phyloP scores from a whole-genome alignment of 352 stramenopile species.

The Phytophthora lateralis region DNA sequence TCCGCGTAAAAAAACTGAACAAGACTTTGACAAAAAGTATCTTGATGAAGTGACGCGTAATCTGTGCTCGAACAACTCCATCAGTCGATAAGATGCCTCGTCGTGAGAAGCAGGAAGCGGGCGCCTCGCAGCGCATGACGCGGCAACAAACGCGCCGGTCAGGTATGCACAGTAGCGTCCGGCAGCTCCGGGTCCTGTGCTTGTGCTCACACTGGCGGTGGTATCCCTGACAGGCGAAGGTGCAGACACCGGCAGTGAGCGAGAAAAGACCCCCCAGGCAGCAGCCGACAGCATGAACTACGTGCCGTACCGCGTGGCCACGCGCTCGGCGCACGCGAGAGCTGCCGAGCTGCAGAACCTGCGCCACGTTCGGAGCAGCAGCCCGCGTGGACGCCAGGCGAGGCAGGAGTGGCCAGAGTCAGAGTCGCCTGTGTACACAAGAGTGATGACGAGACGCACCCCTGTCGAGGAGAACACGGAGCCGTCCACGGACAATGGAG shows the following conservation, averaged over 20 bases:
- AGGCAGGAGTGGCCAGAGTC: background rate
- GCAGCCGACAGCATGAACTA: conserved; percentile 4
- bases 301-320: conserved; percentile 11
- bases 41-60: conserved; percentile 7
- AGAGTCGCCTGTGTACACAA: conserved; percentile 4
- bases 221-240: conserved; percentile 10
- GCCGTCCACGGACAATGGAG: conserved; percentile 11
- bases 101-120: conserved; percentile 6
- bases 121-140: background rate
- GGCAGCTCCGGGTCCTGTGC: background rate
- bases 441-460: background rate
- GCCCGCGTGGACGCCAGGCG: background rate
- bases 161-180: conserved; percentile 1
- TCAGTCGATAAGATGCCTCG: conserved; percentile 14
- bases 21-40: conserved; percentile 7
- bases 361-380: background rate
- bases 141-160: background rate
- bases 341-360: conserved; percentile 5
- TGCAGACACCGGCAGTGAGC: background rate
- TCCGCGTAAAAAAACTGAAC: conserved; percentile 23
- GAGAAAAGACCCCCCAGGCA: background rate
- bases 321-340: background rate
- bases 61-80: conserved; percentile 3
- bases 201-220: conserved; percentile 7
- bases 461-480: conserved; percentile 15